Evolutionary conservation across 257 asterid species (phyloP), one percentile per base, ranked within the genome.

Genomic region (Ophiorrhiza pumila): DNA sequence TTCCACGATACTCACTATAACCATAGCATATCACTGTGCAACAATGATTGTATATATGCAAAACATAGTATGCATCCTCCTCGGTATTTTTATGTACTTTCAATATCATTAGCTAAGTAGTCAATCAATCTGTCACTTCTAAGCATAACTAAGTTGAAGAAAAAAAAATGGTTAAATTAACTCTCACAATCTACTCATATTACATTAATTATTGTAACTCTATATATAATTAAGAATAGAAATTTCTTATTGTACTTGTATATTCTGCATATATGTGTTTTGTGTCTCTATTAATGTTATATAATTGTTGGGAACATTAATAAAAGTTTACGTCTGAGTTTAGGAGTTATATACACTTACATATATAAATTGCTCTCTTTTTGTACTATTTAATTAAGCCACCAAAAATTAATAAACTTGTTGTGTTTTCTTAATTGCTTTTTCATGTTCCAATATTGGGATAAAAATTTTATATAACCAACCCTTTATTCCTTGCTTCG

Each of bases 401-500:
- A n/a, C n/a, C n/a, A 14, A 15, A 31, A 15, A 4, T 27, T 29
- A 59, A 53, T 65, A 13, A n/a, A n/a, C 3, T 12, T 12, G 2
- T 59, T n/a, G 5, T 10, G 18, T 0, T 62, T n/a, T 13, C 13
- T 10, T 43, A 25, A 25, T 46, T 52, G 43, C 18, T 65, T 41
- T 22, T 13, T 11, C 23, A 39, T 2, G 37, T 43, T 47, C 25
- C 61, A 27, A 71, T 14, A 59, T 8, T 58, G 6, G n/a, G 15
- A 58, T 13, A 25, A 39, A 27, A 29, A n/a, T n/a, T n/a, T n/a
- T 14, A 39, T 41, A 7, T 50, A 43, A 34, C 59, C 34, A 20
- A 7, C 47, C 35, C 73, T 77, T 77, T 77, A 77, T 71, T 77
- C 80, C 62, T 71, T 71, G 41, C 75, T 41, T 77, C 65, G 71